Evolutionary conservation across 495 filamentous ascomycete genomes (phyloP), one percentile per base, ranked within the genome.

Genomic region (Neurospora sp.): DNA sequence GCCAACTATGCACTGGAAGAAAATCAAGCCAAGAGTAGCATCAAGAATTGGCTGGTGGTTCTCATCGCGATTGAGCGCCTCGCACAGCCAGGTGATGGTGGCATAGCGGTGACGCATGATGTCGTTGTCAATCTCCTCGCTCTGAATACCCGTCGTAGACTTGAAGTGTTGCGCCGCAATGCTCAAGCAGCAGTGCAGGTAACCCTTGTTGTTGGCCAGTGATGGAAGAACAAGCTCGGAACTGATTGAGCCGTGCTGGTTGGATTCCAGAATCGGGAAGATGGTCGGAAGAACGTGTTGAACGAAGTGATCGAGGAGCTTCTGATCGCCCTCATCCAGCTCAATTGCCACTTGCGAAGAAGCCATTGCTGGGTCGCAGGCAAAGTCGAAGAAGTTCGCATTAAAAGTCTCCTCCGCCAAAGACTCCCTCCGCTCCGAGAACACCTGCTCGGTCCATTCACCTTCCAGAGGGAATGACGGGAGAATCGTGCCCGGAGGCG

Each of bases 151-250:
- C 73, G 84, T 83, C 0, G 91, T 92, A 0, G 93, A 90, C 85
- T 98, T 98, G 77, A 91, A 89, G 81, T 99, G 96, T 76, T 96
- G 92, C n/a, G 95, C 95, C 16, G 96, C 87, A 74, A 97, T 94
- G 85, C 94, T 97, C 72, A 99, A 85, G 82, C 96, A 98, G 82
- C 94, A 98, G 83, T 97, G 94, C 20, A 97, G 86, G 81, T 98
- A 99, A 73, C 88, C 92, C 79, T 93, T 94, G 87, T 98, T 99
- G 70, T 87, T 92, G 78, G 94, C 91, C 35, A 99, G 84, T 22
- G 95, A 90, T 2, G 90, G 92, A 3, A 99, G 86, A 76, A 99
- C 90, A 41, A 96, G 88, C 74, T 93, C 89, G 0, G 92, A 89
- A 71, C 92, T 88, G 38, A 91, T 88, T 1, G 88, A 90, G 20